A percentile compares a stretch with the other conserved stretches of the same genome.
Conservation (phyloP, 1,284 basidiomycete genomes). For the Ceratobasidium sp. region DNA sequence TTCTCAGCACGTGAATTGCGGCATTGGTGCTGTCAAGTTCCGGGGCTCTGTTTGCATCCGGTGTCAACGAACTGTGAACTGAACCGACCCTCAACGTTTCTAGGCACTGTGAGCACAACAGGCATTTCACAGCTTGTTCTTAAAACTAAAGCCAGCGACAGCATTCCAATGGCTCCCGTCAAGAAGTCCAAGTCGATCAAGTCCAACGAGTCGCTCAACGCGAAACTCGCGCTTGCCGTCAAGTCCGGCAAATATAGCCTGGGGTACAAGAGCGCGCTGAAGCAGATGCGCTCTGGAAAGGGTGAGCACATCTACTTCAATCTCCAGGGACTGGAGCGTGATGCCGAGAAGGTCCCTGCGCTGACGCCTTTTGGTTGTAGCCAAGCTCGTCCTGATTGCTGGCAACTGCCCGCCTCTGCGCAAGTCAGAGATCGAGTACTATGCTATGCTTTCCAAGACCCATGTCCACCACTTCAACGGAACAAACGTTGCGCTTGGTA, state of each 20-base stretch:
- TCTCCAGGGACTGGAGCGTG: conserved; percentile 87
- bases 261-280: conserved; percentile 97
- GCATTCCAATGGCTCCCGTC: conserved; percentile 80
- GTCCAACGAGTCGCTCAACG: conserved; percentile 93
- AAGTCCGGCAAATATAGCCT: conserved; percentile 95
- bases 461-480: conserved; percentile 97
- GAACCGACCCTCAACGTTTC: conserved; percentile 1
- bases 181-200: conserved; percentile 95
- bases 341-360: conserved; percentile 96
- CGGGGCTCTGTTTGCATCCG: conserved; percentile 12
- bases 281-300: conserved; percentile 98
- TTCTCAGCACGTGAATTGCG: not conserved
- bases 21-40: conserved; percentile 12
- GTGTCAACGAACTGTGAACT: conserved; percentile 20
- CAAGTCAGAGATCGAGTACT: conserved; percentile 99
- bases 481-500: conserved; percentile 97
- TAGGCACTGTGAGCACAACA: conserved; percentile 10
- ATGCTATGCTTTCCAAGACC: conserved; percentile 99
- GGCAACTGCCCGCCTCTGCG: conserved; percentile 99
- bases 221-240: conserved; percentile 96
- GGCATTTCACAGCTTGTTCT: not conserved
- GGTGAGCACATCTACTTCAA: conserved; percentile 73
- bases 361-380: conserved; percentile 66
- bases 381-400: conserved; percentile 98
- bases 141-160: not conserved